Evolutionary conservation across 73 alveolate species (phyloP).

Genomic region (Tetrahymena malaccensis): DNA sequence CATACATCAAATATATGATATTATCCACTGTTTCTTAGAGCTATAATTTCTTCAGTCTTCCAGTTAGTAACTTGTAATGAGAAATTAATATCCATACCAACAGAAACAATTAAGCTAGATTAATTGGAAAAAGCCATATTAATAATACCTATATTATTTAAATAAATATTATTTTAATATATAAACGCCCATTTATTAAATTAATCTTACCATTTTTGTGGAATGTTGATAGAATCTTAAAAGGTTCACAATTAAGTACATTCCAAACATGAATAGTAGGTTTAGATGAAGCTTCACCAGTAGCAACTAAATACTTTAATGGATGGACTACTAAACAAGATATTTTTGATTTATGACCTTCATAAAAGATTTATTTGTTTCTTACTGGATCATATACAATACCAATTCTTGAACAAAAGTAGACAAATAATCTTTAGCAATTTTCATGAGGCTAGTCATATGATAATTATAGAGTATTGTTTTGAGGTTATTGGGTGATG

Average conservation of each 20-base stretch:
- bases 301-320: constrained; percentile 68
- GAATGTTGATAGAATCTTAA: constrained; percentile 21
- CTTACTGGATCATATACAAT: constrained; percentile 76
- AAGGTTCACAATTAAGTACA: constrained; percentile 76
- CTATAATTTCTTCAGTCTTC: constrained; percentile 63
- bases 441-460: constrained; percentile 33
- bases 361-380: constrained; percentile 70
- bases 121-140: constrained; percentile 4
- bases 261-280: constrained; percentile 86
- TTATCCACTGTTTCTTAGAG: constrained; percentile 74
- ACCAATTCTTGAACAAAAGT: constrained; percentile 71
- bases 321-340: constrained; percentile 83
- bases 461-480: neutral
- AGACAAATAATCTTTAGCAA: constrained; percentile 69
- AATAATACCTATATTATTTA: constrained; percentile 7
- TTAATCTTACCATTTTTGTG: constrained; percentile 31
- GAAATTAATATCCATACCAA: constrained; percentile 27
- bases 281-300: constrained; percentile 79
- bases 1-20: constrained; percentile 74
- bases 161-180: too few relatives aligned
- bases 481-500: neutral
- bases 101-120: constrained; percentile 26
- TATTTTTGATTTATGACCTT: constrained; percentile 84
- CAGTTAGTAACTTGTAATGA: constrained; percentile 64
- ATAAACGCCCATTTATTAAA: too few relatives aligned